These are phyloP conservation scores for Poa annua DNA, from an alignment of 176 grass and related monocot species.

Conservation along the genomic window DNA sequence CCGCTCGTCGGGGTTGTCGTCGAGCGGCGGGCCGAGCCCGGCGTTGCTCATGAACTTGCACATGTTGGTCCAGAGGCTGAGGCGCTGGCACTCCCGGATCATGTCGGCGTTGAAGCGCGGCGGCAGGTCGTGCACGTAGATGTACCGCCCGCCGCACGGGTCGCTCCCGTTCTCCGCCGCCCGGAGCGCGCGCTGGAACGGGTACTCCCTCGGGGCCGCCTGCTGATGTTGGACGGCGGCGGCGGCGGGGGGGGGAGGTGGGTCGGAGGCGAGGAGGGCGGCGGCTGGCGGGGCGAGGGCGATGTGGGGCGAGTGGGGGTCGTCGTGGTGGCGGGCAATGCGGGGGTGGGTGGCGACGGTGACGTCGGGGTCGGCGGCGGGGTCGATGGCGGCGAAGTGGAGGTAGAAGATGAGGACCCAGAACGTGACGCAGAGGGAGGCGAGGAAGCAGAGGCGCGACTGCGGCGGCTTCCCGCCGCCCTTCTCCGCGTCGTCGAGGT, in stretches of 20 bases:
- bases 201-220: constrained; percentile 47
- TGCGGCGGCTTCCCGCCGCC: constrained; percentile 56
- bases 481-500: constrained; percentile 77
- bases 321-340: constrained; percentile 2
- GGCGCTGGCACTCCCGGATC: constrained; percentile 74
- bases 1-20: constrained; percentile 67
- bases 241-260: background rate
- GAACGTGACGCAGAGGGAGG: constrained; percentile 76
- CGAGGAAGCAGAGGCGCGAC: constrained; percentile 85
- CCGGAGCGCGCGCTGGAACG: constrained; percentile 72
- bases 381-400: constrained; percentile 71
- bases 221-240: constrained; percentile 4
- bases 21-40: constrained; percentile 78
- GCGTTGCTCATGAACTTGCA: constrained; percentile 94
- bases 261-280: background rate
- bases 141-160: constrained; percentile 94
- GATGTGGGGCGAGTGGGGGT: too few species aligned
- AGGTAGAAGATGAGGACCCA: constrained; percentile 97
- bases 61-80: constrained; percentile 95
- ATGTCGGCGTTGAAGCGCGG: constrained; percentile 94
- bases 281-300: background rate
- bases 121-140: constrained; percentile 93
- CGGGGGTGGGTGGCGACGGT: constrained; percentile 1
- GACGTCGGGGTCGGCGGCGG: constrained; percentile 38
- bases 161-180: constrained; percentile 80